Evolutionary conservation across 2,329 filamentous ascomycete genomes (phyloP).

Genomic region (Proliferodiscus dingleyae): DNA sequence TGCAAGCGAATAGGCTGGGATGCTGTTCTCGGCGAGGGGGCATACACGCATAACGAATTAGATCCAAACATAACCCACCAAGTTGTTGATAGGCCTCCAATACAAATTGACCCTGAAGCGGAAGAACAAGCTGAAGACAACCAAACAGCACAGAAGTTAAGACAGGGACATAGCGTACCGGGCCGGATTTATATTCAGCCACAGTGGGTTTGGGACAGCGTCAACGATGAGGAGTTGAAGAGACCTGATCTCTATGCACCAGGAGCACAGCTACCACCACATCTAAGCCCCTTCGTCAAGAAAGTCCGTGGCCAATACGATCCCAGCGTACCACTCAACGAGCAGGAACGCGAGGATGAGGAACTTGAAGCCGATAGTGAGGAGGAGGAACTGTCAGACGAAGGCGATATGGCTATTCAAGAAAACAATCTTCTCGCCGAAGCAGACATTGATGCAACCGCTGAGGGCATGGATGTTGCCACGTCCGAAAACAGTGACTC

Average conservation of each 20-base stretch:
- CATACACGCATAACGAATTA: slow-evolving; percentile 84
- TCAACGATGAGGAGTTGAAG: slow-evolving; percentile 88
- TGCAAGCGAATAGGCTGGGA: slow-evolving; percentile 98
- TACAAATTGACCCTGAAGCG: slow-evolving; percentile 52
- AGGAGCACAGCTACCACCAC: slow-evolving; percentile 83
- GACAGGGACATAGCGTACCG: slow-evolving; percentile 70
- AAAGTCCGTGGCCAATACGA: slow-evolving; percentile 83
- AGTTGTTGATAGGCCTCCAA: slow-evolving; percentile 82
- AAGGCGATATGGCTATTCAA: slow-evolving; percentile 43
- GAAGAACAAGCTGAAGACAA: slow-evolving; percentile 52
- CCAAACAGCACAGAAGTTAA: slow-evolving; percentile 56
- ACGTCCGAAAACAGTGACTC: slow-evolving; percentile 34
- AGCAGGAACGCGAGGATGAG: slow-evolving; percentile 84
- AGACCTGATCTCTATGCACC: slow-evolving; percentile 84
- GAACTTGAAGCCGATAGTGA: slow-evolving; percentile 64
- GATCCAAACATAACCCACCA: slow-evolving; percentile 93
- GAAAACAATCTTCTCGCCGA: slow-evolving; percentile 34
- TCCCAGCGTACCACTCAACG: slow-evolving; percentile 76
- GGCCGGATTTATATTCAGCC: slow-evolving; percentile 91
- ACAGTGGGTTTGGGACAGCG: slow-evolving; percentile 97
- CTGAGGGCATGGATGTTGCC: slow-evolving; percentile 31
- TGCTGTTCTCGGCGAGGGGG: slow-evolving; percentile 79
- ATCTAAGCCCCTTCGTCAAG: slow-evolving; percentile 95
- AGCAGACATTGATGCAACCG: slow-evolving; percentile 29
- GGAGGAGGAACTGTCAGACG: slow-evolving; percentile 37